Base-by-base conservation (phyloP, 768 basidiomycete species). In the Phanerodontia chrysosporium region DNA sequence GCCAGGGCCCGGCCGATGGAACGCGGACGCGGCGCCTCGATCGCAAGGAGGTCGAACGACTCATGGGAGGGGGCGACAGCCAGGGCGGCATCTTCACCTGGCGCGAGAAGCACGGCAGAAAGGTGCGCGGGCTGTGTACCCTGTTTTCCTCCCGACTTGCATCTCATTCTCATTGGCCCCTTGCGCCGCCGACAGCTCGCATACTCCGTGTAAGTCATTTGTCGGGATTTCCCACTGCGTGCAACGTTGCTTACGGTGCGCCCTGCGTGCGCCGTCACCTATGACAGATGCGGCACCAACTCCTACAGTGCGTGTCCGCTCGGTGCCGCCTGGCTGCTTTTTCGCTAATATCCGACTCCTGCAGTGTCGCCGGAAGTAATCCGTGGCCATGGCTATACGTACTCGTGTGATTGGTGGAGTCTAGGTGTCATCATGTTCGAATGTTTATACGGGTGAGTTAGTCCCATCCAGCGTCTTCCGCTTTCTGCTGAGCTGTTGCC, bases 371-470 rank as follows among this genome's bases (percentile, higher is more conserved):
- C 91, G 45, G 91, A 93, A 72, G 92, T 93, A 48, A 92, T 94
- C 69, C 84, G 90, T 65, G 90, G 90, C 22, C 89, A 92, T 69
- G 95, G 95, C 25, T 98, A 98, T 73, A 85, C 89, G 39, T 95
- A 91, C 74, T 90, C 89, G 35, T 96, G 94, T 70, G 96, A 98
- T 70, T 98, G 95, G 95, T 99, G 96, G 96, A 93, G 90, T 74
- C 82, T 98, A 48, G 95, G 95, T 13, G 90, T 97, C 56, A 98
- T 99, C 71, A 91, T 94, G 86, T 98, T 89, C 68, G 95, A 98
- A 73, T 94, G 92, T 70, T 78, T 97, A 71, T 95, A 94, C 67
- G 92, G 90, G 89, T 92, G 71, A 63, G 85, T 42, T 30, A 10
- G 12, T n/a, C 16, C 52, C 32, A 78, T 59, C 69, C 64, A 57